Conservation (phyloP, 1,284 basidiomycete genomes). For the Wolfiporia cocos region DNA sequence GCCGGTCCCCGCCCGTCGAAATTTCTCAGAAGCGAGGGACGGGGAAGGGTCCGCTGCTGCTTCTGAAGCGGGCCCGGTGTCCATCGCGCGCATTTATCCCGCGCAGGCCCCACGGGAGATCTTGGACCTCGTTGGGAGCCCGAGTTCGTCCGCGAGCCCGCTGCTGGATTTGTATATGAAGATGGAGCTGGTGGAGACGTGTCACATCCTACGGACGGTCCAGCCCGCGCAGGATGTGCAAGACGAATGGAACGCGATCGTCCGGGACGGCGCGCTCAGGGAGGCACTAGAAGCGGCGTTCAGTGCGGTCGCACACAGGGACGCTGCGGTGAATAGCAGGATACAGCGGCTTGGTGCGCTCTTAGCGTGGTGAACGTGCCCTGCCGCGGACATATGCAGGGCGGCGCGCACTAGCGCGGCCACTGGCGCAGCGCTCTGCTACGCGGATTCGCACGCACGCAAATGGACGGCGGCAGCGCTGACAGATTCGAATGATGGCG, state of each 20-base stretch:
- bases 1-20: slow-evolving; percentile 11
- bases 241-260: slow-evolving; percentile 42
- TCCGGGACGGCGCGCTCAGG: slow-evolving; percentile 16
- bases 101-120: slow-evolving; percentile 27
- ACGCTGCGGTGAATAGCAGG: too few relatives aligned
- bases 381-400: too few relatives aligned
- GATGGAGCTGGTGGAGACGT: slow-evolving; percentile 41
- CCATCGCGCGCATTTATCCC: slow-evolving; percentile 19
- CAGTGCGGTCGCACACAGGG: too few relatives aligned
- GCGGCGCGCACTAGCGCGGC: too few relatives aligned
- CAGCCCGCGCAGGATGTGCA: slow-evolving; percentile 17
- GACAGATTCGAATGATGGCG: too few relatives aligned
- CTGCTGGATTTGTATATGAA: slow-evolving; percentile 36
- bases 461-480: too few relatives aligned
- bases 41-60: slow-evolving; percentile 12
- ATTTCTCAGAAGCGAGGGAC: too few relatives aligned
- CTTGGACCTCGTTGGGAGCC: slow-evolving; percentile 24
- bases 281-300: too few relatives aligned
- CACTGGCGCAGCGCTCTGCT: too few relatives aligned
- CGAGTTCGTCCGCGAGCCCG: slow-evolving; percentile 12
- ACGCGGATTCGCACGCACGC: too few relatives aligned
- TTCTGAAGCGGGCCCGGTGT: slow-evolving; percentile 10
- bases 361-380: too few relatives aligned
- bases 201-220: slow-evolving; percentile 37
- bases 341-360: too few relatives aligned